Evolutionary conservation across 306 rosid species (phyloP).

Genomic region (Corylus avellana): DNA sequence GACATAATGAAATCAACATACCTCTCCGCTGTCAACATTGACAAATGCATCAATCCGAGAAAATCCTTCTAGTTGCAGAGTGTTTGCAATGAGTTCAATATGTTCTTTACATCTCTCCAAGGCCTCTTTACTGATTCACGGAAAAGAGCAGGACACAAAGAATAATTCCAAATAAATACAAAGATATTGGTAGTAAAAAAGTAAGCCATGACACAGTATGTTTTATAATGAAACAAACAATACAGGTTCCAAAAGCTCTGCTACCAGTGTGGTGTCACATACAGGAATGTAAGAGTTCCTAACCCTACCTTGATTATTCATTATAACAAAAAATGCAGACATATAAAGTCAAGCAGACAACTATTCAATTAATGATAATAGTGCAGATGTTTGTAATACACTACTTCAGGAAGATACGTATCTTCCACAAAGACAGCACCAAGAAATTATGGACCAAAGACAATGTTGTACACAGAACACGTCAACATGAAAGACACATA

Average conservation of each 20-base stretch:
- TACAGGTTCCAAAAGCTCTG: neutral
- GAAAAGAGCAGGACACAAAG: neutral
- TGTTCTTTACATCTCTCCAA: slow-evolving; percentile 65
- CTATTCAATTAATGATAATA: neutral
- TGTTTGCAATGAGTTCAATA: slow-evolving; percentile 81
- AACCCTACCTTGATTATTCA: neutral
- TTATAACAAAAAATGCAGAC: neutral
- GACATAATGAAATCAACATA: slow-evolving; percentile 35
- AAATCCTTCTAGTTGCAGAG: slow-evolving; percentile 83
- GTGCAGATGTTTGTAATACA: neutral
- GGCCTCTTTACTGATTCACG: slow-evolving; percentile 54
- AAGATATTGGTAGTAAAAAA: neutral
- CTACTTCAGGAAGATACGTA: neutral
- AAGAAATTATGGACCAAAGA: neutral
- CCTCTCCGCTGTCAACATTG: slow-evolving; percentile 90
- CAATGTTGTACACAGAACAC: neutral
- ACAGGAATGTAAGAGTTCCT: neutral
- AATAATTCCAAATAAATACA: slow-evolving; percentile 23
- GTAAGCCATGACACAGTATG: slow-evolving; percentile 2
- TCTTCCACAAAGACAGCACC: neutral
- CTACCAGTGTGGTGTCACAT: neutral
- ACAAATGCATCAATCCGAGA: slow-evolving; percentile 94
- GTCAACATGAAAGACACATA: neutral
- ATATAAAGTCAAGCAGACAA: neutral
- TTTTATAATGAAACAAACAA: slow-evolving; percentile 9